Percentiles rank a stretch among this genome's conserved stretches.
These are phyloP conservation scores for Aspergillus ochraceoroseus DNA, from an alignment of 2,329 filamentous ascomycete species.

Conservation along the genomic window DNA sequence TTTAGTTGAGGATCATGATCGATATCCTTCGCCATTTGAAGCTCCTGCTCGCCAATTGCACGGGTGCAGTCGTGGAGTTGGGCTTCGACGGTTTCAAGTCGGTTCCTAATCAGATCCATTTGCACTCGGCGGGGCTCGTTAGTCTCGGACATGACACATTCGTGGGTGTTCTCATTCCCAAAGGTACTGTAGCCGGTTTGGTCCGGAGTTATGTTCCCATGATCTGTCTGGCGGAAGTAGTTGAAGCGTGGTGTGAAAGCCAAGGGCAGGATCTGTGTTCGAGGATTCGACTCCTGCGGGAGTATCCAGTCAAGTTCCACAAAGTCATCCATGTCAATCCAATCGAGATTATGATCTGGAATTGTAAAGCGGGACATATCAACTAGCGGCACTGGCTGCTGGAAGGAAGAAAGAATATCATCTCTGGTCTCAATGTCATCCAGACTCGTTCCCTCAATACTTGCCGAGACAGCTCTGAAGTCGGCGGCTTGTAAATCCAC, in stretches of 20 bases:
- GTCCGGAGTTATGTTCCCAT: slow-evolving; percentile 68
- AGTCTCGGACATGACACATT: slow-evolving; percentile 88
- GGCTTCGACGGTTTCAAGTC: slow-evolving; percentile 69
- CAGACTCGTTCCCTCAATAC: slow-evolving; percentile 71
- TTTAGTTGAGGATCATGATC: slow-evolving; percentile 45
- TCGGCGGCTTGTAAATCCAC: slow-evolving; percentile 88
- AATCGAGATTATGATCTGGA: slow-evolving; percentile 88
- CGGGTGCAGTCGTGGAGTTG: slow-evolving; percentile 73
- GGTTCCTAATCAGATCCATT: slow-evolving; percentile 73
- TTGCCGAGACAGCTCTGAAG: slow-evolving; percentile 87
- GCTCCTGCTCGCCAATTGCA: slow-evolving; percentile 68
- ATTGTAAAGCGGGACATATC: slow-evolving; percentile 87
- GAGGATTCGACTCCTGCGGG: slow-evolving; percentile 80
- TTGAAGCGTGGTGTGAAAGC: slow-evolving; percentile 92
- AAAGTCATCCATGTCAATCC: slow-evolving; percentile 99
- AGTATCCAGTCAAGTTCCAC: slow-evolving; percentile 96
- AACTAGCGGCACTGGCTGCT: slow-evolving; percentile 49
- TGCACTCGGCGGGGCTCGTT: slow-evolving; percentile 88
- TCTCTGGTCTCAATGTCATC: slow-evolving; percentile 66
- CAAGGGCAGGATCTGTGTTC: slow-evolving; percentile 89
- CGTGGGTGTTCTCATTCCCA: slow-evolving; percentile 86
- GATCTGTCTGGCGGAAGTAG: slow-evolving; percentile 95
- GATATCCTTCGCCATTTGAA: slow-evolving; percentile 54
- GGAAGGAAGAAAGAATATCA: slow-evolving; percentile 54
- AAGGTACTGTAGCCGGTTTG: slow-evolving; percentile 80